phyloP scores from a whole-genome alignment of 2,329 filamentous ascomycete genomes.

The Cladophialophora immunda region DNA sequence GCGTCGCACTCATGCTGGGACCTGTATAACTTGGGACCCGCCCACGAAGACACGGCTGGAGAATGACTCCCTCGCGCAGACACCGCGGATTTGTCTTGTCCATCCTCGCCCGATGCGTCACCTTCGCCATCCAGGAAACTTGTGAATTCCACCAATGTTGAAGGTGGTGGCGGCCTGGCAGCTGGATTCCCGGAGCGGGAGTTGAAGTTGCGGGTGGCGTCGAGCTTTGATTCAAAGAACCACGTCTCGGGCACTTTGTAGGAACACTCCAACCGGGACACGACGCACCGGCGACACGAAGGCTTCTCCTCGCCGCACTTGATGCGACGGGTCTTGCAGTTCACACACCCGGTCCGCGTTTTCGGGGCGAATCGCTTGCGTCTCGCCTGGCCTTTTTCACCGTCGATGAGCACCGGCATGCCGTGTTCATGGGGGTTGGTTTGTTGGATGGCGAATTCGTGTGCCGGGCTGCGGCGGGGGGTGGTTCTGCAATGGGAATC shows the following conservation, averaged over 20 bases:
- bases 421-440: background rate
- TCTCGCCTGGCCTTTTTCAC: background rate
- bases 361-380: too few species aligned
- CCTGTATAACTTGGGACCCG: background rate
- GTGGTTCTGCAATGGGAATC: too few species aligned
- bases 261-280: background rate
- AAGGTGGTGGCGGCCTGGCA: background rate
- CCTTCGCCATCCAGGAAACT: background rate
- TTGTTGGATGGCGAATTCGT: too few species aligned
- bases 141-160: background rate
- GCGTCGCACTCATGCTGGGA: background rate
- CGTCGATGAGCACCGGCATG: background rate
- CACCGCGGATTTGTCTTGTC: background rate
- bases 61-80: background rate
- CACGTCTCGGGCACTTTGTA: background rate
- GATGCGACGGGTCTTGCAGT: slow-evolving; percentile 16
- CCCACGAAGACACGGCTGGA: background rate
- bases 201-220: background rate
- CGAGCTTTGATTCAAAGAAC: background rate
- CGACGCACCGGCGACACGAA: background rate
- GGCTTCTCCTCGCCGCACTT: slow-evolving; percentile 9
- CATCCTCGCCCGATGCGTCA: background rate
- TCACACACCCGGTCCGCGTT: background rate
- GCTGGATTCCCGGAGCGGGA: background rate
- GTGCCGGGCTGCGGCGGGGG: too few species aligned